Evolutionary conservation across 805 yeast genomes (phyloP), one percentile per base, ranked within the genome.

Genomic region (Pachysolen tannophilus): DNA sequence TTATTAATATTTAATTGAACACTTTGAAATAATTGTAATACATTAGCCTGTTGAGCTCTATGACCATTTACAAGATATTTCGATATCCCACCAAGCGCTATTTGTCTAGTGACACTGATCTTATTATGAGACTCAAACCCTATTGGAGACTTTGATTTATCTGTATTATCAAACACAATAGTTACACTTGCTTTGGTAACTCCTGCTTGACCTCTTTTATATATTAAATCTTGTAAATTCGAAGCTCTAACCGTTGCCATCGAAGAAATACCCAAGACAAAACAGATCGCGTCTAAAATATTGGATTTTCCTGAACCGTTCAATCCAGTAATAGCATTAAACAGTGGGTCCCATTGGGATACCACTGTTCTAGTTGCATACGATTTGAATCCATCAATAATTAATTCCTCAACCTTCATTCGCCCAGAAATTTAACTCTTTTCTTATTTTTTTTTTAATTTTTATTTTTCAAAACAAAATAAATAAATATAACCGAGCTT

Each of bases 231-330:
- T 52, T 90, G 97, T 27, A 88, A 63, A 51, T 81, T 88, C 5
- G 86, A 79, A 0, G 98, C 99, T 53, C 99, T 69, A 19, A 94
- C 96, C 0, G 95, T 83, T n/a, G 84, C 56, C 92, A 90, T 87
- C 9, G 94, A 77, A 1, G 95, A 80, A 41, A 92, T 88, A 37
- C 99, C 99, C 23, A 92, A 67, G n/a, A 94, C 99, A 58, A 92
- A 92, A 60, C 98, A 92, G 38, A 92, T 90, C 38, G 99, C 95
- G 58, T 92, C 98, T 29, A 92, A 66, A 39, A 92, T 88, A 55
- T 92, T 92, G 16, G 97, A 90, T 53, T 92, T 92, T 5, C 99
- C 99, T 0, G 96, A 86, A 8, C 99, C 99, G 55, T 92, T 92
- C 33, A 92, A 68, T 6, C 99, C 99, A 0, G 98, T 94, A 53